phyloP scores from a whole-genome alignment of 2,329 filamentous ascomycete species.

The Davidsoniella eucalypti region DNA sequence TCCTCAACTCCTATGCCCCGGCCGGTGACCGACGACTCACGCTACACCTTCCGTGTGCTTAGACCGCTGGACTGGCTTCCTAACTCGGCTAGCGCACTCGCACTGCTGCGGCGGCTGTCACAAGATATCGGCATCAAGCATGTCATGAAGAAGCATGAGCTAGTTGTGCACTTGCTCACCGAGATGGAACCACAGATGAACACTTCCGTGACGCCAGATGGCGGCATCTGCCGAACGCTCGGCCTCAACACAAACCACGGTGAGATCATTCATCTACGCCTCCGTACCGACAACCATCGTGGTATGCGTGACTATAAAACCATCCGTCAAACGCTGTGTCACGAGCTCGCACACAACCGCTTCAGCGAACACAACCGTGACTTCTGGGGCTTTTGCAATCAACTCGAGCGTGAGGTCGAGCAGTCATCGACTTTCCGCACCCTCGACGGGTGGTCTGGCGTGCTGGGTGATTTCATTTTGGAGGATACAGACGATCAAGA shows the following conservation, averaged over 20 bases:
- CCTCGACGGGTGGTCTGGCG: conserved; percentile 38
- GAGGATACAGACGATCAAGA: conserved; percentile 34
- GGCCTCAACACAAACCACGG: conserved; percentile 79
- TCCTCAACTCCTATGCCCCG: neutral
- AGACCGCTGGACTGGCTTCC: conserved; percentile 64
- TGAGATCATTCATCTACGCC: conserved; percentile 74
- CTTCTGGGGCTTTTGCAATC: conserved; percentile 79
- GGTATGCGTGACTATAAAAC: conserved; percentile 87
- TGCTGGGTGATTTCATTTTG: conserved; percentile 26
- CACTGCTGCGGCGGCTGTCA: conserved; percentile 59
- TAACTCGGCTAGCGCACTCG: conserved; percentile 50
- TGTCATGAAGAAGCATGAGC: conserved; percentile 70
- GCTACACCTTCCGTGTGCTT: conserved; percentile 69
- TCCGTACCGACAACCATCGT: conserved; percentile 87
- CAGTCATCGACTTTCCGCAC: conserved; percentile 37
- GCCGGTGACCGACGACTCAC: conserved; percentile 25
- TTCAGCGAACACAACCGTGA: conserved; percentile 65
- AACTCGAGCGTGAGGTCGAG: conserved; percentile 70
- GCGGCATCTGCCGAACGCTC: conserved; percentile 54
- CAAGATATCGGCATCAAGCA: conserved; percentile 73
- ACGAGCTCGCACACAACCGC: conserved; percentile 89
- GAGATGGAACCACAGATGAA: conserved; percentile 88
- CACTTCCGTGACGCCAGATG: conserved; percentile 54
- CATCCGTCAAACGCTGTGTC: conserved; percentile 81
- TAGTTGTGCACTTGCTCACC: conserved; percentile 70